Base-by-base conservation (phyloP, 495 filamentous ascomycete species). In the Evansstolkia leycettana region DNA sequence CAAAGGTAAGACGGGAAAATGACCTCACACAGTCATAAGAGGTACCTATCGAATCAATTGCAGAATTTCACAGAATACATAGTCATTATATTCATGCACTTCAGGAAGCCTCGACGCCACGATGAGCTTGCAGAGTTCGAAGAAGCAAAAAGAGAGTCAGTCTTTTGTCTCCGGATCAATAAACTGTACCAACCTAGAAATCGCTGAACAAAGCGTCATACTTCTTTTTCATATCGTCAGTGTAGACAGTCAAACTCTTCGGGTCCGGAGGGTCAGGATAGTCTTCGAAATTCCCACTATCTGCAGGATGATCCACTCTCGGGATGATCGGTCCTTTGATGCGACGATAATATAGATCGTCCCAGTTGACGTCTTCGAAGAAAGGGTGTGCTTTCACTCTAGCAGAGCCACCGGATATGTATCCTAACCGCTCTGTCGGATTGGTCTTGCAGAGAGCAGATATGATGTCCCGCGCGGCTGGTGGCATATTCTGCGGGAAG, bases 281-380 rank as follows among this genome's bases (percentile, higher is more conserved):
- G 31, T 85, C 69, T 41, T 94, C 89, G 42, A 95, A 96, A 54
- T 90, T 94, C 36, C 80, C 74, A 3, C 84, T 78, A 51, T 96
- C 89, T 10, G 84, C 86, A 2, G 82, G 72, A 41, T 79, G 80
- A 17, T 78, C 67, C 20, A 96, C 63, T 49, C 80, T 75, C 6
- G 89, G 89, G 32, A 93, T 72, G 44, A 96, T 94, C 12, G 89
- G 89, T 0, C 87, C 87, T 37, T 79, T 69, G 37, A 76, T 59
- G 28, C 73, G 70, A 14, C 72, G 68, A 40, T 79, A 60, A 39
- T 82, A 85, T 15, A 95, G 58, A 26, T 80, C 80, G 26, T 94
- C 76, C 90, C 90, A 98, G 45, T 85, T 70, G 35, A 95, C 74
- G 20, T 72, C 70, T 37, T 66, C 47, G 58, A 96, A 98, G 58